These are phyloP conservation scores for Centella asiatica DNA, from an alignment of 129 eudicot species.

Conservation along the genomic window DNA sequence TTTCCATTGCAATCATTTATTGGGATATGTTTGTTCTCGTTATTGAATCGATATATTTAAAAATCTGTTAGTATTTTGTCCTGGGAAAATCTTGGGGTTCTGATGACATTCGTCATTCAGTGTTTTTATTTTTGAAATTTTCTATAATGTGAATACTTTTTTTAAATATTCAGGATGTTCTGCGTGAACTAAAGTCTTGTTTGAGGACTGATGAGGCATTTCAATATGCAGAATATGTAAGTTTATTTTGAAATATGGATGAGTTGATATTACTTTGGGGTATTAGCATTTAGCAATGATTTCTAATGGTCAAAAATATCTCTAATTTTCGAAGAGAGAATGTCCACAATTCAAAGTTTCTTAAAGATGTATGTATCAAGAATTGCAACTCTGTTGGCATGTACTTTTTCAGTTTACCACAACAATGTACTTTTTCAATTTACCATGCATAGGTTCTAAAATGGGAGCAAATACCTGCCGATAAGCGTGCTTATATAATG, in stretches of 20 bases:
- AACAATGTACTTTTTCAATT: not conserved
- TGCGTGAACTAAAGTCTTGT: constrained; percentile 61
- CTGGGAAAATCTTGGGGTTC: not conserved
- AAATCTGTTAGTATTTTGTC: no score
- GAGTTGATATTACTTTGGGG: not conserved
- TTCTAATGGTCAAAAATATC: not conserved
- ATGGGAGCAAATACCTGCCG: constrained; percentile 84
- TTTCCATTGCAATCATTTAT: no score
- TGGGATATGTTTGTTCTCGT: no score
- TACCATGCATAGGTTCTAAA: constrained; percentile 51
- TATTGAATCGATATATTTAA: no score
- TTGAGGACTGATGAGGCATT: constrained; percentile 71
- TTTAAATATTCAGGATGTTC: constrained; percentile 47
- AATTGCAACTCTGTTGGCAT: not conserved
- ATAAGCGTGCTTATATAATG: constrained; percentile 73
- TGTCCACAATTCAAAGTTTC: constrained; percentile 4
- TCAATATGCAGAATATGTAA: constrained; percentile 75
- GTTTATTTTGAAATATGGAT: constrained; percentile 14
- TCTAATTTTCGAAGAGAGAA: no score
- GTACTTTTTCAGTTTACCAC: not conserved
- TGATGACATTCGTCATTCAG: not conserved
- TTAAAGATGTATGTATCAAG: not conserved
- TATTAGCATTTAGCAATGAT: no score
- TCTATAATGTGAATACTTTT: not conserved
- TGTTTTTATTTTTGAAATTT: not conserved